phyloP scores from a whole-genome alignment of 2,329 filamentous ascomycete genomes.

The Neofusicoccum parvum region DNA sequence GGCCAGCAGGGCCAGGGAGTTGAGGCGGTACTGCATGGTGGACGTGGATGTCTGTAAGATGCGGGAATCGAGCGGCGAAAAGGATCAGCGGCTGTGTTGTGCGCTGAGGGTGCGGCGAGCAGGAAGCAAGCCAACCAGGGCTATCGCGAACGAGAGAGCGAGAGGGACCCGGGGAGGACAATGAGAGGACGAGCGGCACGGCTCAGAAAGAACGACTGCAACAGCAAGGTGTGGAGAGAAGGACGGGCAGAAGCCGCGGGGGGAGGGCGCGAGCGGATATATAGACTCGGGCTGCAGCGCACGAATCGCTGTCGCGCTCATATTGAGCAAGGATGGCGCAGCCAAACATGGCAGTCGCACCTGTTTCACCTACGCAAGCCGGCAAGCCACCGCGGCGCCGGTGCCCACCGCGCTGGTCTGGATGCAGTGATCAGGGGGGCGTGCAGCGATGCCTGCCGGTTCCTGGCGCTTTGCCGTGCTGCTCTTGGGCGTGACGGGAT shows the following conservation, averaged over 20 bases:
- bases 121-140: slow-evolving; percentile 45
- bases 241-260: slow-evolving; percentile 6
- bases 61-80: slow-evolving; percentile 15
- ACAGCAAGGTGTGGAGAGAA: slow-evolving; percentile 24
- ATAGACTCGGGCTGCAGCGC: slow-evolving; percentile 5
- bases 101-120: neutral
- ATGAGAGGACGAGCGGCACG: slow-evolving; percentile 36
- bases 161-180: slow-evolving; percentile 39
- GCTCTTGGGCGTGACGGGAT: too few relatives aligned
- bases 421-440: slow-evolving; percentile 9
- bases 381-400: slow-evolving; percentile 3
- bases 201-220: slow-evolving; percentile 39
- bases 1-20: slow-evolving; percentile 47
- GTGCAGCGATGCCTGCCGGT: neutral
- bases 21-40: slow-evolving; percentile 38
- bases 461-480: too few relatives aligned
- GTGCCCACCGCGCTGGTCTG: neutral
- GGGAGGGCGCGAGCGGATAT: slow-evolving; percentile 15
- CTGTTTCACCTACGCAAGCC: slow-evolving; percentile 16
- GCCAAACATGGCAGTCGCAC: slow-evolving; percentile 11
- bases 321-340: slow-evolving; percentile 13
- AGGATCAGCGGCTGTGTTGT: slow-evolving; percentile 23
- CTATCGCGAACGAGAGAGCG: slow-evolving; percentile 36
- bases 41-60: slow-evolving; percentile 23
- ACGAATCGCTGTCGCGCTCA: slow-evolving; percentile 8